Conservation (phyloP, 495 filamentous ascomycete genomes). For the Penicillium malachiteum region DNA sequence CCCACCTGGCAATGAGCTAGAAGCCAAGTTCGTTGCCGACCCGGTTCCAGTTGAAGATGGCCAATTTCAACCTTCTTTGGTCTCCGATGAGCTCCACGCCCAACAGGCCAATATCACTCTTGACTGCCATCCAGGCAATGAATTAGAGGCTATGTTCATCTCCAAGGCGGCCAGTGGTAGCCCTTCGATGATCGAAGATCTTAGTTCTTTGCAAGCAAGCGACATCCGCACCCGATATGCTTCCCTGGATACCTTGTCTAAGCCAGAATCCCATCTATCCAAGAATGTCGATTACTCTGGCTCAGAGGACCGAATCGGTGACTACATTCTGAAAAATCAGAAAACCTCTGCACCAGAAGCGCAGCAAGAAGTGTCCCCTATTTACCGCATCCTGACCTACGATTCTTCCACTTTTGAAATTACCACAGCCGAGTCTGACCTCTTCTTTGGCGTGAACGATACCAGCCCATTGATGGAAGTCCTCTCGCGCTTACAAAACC, state of each 20-base stretch:
- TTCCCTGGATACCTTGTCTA: conserved; percentile 22
- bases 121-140: conserved; percentile 11
- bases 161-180: conserved; percentile 7
- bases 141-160: conserved; percentile 11
- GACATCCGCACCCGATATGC: conserved; percentile 50
- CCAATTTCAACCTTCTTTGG: not conserved
- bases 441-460: conserved; percentile 44
- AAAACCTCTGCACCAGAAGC: not conserved
- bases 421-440: conserved; percentile 61
- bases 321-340: conserved; percentile 1
- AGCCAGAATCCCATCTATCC: conserved; percentile 24
- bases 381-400: conserved; percentile 74
- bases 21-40: conserved; percentile 5
- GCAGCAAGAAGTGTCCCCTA: conserved; percentile 2
- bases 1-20: conserved; percentile 14
- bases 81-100: not conserved
- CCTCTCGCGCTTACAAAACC: conserved; percentile 64
- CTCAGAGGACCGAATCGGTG: conserved; percentile 18
- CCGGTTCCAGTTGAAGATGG: conserved; percentile 1
- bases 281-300: conserved; percentile 34
- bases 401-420: conserved; percentile 63
- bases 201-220: conserved; percentile 45
- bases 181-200: conserved; percentile 30
- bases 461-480: conserved; percentile 59
- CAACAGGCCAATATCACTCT: conserved; percentile 4